phyloP scores from a whole-genome alignment of 164 flowering plant genomes.

The Malania oleifera region DNA sequence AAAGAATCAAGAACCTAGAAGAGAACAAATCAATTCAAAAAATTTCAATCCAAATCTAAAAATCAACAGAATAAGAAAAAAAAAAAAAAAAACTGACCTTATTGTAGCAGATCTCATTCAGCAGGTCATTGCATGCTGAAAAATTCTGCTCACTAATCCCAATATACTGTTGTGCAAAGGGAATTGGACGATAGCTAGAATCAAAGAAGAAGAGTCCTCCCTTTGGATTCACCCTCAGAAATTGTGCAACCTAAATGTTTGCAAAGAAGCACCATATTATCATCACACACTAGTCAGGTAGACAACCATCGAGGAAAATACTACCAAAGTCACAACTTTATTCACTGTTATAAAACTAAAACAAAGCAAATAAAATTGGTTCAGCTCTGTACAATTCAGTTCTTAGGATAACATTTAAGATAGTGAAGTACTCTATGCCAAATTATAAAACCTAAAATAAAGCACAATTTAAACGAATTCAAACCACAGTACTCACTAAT shows the following conservation, averaged over 20 bases:
- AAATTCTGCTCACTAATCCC: conserved; percentile 90
- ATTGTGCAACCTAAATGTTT: conserved; percentile 78
- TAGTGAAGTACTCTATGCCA: too few relatives aligned
- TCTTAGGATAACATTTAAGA: too few relatives aligned
- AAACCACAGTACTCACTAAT: too few relatives aligned
- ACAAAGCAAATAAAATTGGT: too few relatives aligned
- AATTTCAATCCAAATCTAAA: not conserved
- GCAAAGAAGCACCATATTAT: too few relatives aligned
- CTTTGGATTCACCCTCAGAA: conserved; percentile 91
- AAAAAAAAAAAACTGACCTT: conserved; percentile 45
- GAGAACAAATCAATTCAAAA: not conserved
- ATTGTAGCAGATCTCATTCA: conserved; percentile 84
- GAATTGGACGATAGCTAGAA: conserved; percentile 97
- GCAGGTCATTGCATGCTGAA: conserved; percentile 64
- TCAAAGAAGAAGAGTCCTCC: conserved; percentile 92
- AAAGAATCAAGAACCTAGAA: conserved; percentile 81
- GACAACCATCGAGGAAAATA: too few relatives aligned
- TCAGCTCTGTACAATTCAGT: too few relatives aligned
- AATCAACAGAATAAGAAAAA: not conserved
- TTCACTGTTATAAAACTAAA: too few relatives aligned
- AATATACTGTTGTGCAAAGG: conserved; percentile 96
- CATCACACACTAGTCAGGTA: too few relatives aligned
- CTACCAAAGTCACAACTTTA: too few relatives aligned
- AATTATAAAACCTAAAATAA: too few relatives aligned
- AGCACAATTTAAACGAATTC: too few relatives aligned